phyloP scores from a whole-genome alignment of 2,329 filamentous ascomycete species.

The Paraphoma chrysanthemicola region DNA sequence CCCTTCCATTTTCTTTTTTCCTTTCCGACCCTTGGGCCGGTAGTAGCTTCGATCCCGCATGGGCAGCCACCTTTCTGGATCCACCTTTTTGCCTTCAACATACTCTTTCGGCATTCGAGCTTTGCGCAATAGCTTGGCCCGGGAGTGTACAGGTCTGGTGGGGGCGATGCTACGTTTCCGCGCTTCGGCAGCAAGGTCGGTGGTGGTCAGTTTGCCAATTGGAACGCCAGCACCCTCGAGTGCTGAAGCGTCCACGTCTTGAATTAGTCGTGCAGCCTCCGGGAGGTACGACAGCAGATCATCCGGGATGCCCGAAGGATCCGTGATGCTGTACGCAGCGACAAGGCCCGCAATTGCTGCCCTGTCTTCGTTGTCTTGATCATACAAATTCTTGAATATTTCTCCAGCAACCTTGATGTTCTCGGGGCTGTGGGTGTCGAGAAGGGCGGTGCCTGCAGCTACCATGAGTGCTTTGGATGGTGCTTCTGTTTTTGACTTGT shows the following conservation, averaged over 20 bases:
- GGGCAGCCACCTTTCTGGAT: conserved; percentile 93
- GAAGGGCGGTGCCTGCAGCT: conserved; percentile 81
- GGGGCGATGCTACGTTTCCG: conserved; percentile 45
- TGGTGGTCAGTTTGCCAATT: conserved; percentile 41
- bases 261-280: conserved; percentile 66
- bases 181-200: conserved; percentile 47
- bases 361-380: conserved; percentile 70
- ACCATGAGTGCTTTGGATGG: conserved; percentile 66
- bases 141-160: conserved; percentile 54
- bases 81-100: conserved; percentile 78
- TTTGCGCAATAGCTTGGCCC: conserved; percentile 65
- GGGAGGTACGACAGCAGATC: conserved; percentile 65
- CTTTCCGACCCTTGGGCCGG: conserved; percentile 89
- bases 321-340: conserved; percentile 74
- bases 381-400: conserved; percentile 78
- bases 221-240: conserved; percentile 74
- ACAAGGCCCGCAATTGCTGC: conserved; percentile 83
- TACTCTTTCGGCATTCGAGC: conserved; percentile 74
- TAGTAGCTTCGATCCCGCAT: conserved; percentile 88
- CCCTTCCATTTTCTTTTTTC: conserved; percentile 75
- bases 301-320: conserved; percentile 63
- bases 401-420: conserved; percentile 75
- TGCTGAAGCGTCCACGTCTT: conserved; percentile 65
- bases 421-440: conserved; percentile 73
- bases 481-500: conserved; percentile 58